These are phyloP conservation scores for Linnemannia schmuckeri DNA, from an alignment of 192 early-diverging fungal genomes.

Conservation along the genomic window DNA sequence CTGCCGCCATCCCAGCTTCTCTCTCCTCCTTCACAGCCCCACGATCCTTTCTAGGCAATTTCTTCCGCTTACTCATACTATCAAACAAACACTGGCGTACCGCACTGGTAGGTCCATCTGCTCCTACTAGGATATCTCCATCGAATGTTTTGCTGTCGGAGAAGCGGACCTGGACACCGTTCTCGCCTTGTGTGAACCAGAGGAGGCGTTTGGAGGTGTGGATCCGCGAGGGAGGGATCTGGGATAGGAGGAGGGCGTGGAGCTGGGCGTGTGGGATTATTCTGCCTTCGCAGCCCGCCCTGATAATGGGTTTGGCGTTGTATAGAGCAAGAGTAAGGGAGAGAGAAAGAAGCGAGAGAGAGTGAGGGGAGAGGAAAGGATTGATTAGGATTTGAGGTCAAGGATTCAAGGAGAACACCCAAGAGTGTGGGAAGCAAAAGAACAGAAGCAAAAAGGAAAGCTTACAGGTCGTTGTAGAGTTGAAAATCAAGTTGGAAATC, in stretches of 20 bases:
- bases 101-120: constrained; percentile 33
- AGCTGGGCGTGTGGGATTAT: neutral
- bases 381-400: too few relatives aligned
- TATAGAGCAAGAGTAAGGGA: too few relatives aligned
- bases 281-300: neutral
- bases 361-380: too few relatives aligned
- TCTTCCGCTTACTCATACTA: neutral
- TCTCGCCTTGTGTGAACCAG: neutral
- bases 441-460: neutral
- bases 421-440: too few relatives aligned
- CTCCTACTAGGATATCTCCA: constrained; percentile 50
- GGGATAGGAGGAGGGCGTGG: neutral
- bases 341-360: too few relatives aligned
- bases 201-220: constrained; percentile 8
- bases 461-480: neutral
- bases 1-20: neutral
- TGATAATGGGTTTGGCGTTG: neutral
- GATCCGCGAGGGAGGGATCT: neutral
- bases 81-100: constrained; percentile 28
- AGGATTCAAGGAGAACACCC: neutral
- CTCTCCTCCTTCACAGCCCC: neutral
- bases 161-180: constrained; percentile 21
- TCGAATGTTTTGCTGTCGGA: constrained; percentile 25
- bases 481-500: neutral
- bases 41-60: neutral